phyloP scores from a whole-genome alignment of 495 filamentous ascomycete species.

The Alectoria sarmentosa region DNA sequence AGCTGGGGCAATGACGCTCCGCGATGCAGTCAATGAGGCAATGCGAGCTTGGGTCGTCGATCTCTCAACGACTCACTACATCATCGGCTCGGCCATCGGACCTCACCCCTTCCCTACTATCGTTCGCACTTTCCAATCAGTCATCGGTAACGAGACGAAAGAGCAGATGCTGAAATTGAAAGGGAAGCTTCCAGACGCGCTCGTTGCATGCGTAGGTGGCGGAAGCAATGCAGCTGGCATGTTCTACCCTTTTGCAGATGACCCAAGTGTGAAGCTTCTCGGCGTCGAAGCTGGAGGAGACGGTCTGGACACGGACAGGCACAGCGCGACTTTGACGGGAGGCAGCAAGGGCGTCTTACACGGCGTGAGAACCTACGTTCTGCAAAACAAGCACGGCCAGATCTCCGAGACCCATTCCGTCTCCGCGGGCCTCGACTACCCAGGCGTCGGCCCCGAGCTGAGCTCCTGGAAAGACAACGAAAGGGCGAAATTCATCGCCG shows the following conservation, averaged over 20 bases:
- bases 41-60: slow-evolving; percentile 81
- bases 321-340: slow-evolving; percentile 80
- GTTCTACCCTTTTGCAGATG: slow-evolving; percentile 92
- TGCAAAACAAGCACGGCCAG: slow-evolving; percentile 88
- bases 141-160: slow-evolving; percentile 91
- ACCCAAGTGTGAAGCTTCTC: slow-evolving; percentile 75
- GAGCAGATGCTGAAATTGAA: slow-evolving; percentile 72
- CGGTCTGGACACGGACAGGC: slow-evolving; percentile 78
- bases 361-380: slow-evolving; percentile 89
- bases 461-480: slow-evolving; percentile 83
- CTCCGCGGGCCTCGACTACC: slow-evolving; percentile 96
- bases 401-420: slow-evolving; percentile 93
- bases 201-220: slow-evolving; percentile 93
- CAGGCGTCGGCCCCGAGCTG: slow-evolving; percentile 91
- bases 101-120: slow-evolving; percentile 96
- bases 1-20: slow-evolving; percentile 73
- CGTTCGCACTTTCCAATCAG: slow-evolving; percentile 88
- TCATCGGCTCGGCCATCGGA: slow-evolving; percentile 90
- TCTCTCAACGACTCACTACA: slow-evolving; percentile 88
- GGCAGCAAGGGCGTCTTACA: slow-evolving; percentile 91
- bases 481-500: slow-evolving; percentile 81
- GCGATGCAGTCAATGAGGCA: slow-evolving; percentile 95
- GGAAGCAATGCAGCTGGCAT: slow-evolving; percentile 88
- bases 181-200: slow-evolving; percentile 87
- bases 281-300: slow-evolving; percentile 97